Conservation (phyloP, 2,329 filamentous ascomycete species). For the Epicoccum sorghinum region DNA sequence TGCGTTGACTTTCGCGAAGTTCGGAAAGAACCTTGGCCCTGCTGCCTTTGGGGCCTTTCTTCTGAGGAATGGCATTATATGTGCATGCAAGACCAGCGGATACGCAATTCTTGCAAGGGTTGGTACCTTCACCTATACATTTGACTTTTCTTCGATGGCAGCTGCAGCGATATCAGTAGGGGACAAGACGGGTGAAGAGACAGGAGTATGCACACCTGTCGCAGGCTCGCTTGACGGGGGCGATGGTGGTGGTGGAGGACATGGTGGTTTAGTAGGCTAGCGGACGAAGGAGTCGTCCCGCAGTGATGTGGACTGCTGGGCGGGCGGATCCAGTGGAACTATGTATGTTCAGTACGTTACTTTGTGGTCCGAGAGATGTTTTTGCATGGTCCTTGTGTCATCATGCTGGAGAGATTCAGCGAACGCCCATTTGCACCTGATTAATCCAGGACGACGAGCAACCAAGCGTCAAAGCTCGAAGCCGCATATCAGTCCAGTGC, state of each 20-base stretch:
- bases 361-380: conserved; percentile 33
- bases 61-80: conserved; percentile 68
- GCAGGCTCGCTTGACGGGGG: conserved; percentile 51
- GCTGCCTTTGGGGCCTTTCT: conserved; percentile 68
- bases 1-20: conserved; percentile 59
- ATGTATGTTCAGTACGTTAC: conserved; percentile 40
- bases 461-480: conserved; percentile 39
- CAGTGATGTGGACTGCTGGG: conserved; percentile 29
- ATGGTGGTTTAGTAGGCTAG: conserved; percentile 29
- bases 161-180: conserved; percentile 32
- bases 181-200: not conserved
- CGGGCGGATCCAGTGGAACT: conserved; percentile 36
- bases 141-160: conserved; percentile 59
- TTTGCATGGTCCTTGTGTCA: conserved; percentile 42
- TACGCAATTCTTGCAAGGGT: conserved; percentile 66
- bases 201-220: conserved; percentile 44
- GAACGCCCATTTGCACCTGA: conserved; percentile 40
- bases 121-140: conserved; percentile 57
- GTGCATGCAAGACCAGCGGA: conserved; percentile 66
- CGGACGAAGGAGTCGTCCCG: conserved; percentile 28
- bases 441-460: conserved; percentile 40
- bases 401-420: conserved; percentile 33
- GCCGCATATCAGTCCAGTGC: conserved; percentile 35
- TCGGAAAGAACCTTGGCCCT: conserved; percentile 68
- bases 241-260: conserved; percentile 41